Evolutionary conservation across 2,329 filamentous ascomycete species (phyloP).

Genomic region (Fusarium caatingaense): DNA sequence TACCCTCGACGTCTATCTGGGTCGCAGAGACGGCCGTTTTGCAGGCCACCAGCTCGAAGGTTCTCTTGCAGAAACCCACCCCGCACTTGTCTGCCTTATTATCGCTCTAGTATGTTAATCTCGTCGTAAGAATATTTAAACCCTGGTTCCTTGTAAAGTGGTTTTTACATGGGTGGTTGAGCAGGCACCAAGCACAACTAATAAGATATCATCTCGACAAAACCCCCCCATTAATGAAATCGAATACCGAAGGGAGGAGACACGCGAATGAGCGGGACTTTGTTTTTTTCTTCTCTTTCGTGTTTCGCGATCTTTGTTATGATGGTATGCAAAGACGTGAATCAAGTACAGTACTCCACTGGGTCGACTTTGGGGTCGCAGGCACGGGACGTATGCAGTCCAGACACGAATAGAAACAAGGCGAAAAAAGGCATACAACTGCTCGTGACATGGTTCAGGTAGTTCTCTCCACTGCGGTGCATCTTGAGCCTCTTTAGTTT

Average conservation of each 20-base stretch:
- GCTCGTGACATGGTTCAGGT: not conserved
- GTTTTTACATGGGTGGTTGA: constrained; percentile 27
- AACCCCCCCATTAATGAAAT: not conserved
- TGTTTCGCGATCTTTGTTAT: constrained; percentile 17
- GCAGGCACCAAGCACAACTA: not conserved
- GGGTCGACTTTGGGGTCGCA: constrained; percentile 41
- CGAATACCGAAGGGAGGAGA: not conserved
- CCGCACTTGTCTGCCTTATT: constrained; percentile 22
- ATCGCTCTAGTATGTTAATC: constrained; percentile 16
- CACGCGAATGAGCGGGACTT: not conserved
- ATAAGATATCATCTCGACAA: constrained; percentile 5
- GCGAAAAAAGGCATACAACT: constrained; percentile 7
- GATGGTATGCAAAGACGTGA: constrained; percentile 29
- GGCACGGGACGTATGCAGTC: constrained; percentile 30
- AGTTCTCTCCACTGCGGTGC: constrained; percentile 3
- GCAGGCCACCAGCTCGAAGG: constrained; percentile 18
- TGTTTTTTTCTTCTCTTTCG: constrained; percentile 16
- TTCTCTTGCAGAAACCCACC: constrained; percentile 25
- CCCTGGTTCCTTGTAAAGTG: constrained; percentile 38
- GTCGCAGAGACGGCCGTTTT: constrained; percentile 25
- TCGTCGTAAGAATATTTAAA: not conserved
- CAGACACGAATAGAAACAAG: constrained; percentile 22
- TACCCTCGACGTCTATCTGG: constrained; percentile 44
- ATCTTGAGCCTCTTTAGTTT: not conserved
- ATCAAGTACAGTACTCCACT: constrained; percentile 35